Conservation (phyloP, 495 filamentous ascomycete species). For the Penicillium riverlandense region DNA sequence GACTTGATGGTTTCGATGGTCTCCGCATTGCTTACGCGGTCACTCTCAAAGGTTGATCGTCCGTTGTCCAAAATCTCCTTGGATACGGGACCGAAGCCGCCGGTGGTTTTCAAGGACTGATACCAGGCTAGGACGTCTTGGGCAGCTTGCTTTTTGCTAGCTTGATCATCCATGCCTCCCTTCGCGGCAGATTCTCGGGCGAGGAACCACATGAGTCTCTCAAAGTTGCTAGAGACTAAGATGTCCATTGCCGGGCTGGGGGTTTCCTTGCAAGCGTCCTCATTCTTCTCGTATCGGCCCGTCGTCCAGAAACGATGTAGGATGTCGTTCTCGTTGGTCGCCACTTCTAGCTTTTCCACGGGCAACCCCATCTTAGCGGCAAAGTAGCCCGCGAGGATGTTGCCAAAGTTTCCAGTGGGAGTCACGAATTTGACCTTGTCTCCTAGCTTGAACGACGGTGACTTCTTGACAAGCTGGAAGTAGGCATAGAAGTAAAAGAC, state of each 20-base stretch:
- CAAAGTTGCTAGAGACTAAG: slow-evolving; percentile 90
- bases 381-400: slow-evolving; percentile 90
- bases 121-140: slow-evolving; percentile 63
- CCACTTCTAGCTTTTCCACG: slow-evolving; percentile 72
- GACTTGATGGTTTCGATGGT: slow-evolving; percentile 15
- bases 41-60: slow-evolving; percentile 52
- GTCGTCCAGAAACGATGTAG: slow-evolving; percentile 63
- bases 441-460: slow-evolving; percentile 39
- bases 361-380: slow-evolving; percentile 87
- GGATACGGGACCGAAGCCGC: slow-evolving; percentile 63
- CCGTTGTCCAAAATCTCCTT: slow-evolving; percentile 51
- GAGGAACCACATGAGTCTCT: slow-evolving; percentile 91
- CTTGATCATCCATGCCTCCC: slow-evolving; percentile 1
- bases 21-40: slow-evolving; percentile 4
- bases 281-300: slow-evolving; percentile 62
- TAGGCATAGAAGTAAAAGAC: slow-evolving; percentile 85
- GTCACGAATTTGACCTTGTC: slow-evolving; percentile 70
- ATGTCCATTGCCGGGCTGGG: slow-evolving; percentile 95
- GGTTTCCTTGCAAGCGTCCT: slow-evolving; percentile 58
- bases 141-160: slow-evolving; percentile 44
- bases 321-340: slow-evolving; percentile 92
- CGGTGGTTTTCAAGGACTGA: slow-evolving; percentile 57
- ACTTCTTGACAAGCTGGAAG: slow-evolving; percentile 57
- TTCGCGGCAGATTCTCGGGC: slow-evolving; percentile 24
- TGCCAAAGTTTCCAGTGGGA: slow-evolving; percentile 94